phyloP scores from a whole-genome alignment of 345 rosid species.

The Populus deltoides region DNA sequence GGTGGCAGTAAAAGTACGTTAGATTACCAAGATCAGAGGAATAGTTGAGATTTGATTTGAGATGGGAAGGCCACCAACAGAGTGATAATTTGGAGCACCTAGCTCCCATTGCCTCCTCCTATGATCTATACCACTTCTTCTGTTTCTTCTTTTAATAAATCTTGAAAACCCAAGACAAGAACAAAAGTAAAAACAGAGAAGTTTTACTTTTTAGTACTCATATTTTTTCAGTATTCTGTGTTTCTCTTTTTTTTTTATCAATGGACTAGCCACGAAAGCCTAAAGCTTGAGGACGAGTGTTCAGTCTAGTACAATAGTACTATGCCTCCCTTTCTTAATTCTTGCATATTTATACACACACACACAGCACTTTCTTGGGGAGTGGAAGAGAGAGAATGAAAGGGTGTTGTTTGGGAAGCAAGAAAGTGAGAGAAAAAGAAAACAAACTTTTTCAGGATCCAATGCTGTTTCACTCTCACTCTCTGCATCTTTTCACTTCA shows the following conservation, averaged over 20 bases:
- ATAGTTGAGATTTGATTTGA: constrained; percentile 55
- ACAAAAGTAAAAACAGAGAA: neutral
- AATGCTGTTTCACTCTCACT: constrained; percentile 22
- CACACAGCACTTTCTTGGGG: constrained; percentile 17
- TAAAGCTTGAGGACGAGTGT: neutral
- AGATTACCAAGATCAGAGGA: constrained; percentile 72
- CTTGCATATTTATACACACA: neutral
- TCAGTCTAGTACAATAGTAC: neutral
- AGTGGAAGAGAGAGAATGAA: constrained; percentile 19
- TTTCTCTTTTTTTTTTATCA: neutral
- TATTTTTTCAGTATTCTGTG: neutral
- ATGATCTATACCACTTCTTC: neutral
- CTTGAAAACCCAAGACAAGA: neutral
- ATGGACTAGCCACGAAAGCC: neutral
- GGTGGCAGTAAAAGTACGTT: neutral
- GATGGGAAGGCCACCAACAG: constrained; percentile 82
- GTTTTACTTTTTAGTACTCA: neutral
- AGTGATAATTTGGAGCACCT: constrained; percentile 86
- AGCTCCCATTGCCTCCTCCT: constrained; percentile 58
- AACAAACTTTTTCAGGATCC: constrained; percentile 42
- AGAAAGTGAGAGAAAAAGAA: constrained; percentile 31
- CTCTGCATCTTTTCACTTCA: constrained; percentile 11
- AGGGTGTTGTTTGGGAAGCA: constrained; percentile 40
- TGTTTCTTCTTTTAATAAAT: neutral
- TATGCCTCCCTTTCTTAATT: neutral